Evolutionary conservation across 2,329 filamentous ascomycete genomes (phyloP).

Genomic region (Xylaria sp.): DNA sequence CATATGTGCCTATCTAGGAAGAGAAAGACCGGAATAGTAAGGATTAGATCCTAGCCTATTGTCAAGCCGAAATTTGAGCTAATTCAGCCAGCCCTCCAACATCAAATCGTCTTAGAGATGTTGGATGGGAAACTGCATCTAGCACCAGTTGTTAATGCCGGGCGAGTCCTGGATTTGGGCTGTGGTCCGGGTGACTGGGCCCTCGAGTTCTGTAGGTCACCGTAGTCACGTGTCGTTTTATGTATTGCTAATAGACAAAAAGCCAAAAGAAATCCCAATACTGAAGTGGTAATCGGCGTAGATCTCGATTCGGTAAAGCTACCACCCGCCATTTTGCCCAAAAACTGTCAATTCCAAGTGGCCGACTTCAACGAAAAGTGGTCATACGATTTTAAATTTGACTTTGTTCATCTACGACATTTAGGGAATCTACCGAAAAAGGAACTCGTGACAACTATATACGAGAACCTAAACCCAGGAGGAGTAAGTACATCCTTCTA

Average conservation of each 20-base stretch:
- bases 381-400: conserved; percentile 35
- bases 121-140: conserved; percentile 41
- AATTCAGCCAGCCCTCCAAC: conserved; percentile 33
- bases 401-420: conserved; percentile 42
- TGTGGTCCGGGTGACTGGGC: conserved; percentile 41
- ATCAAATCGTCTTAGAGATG: conserved; percentile 38
- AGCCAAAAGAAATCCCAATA: conserved; percentile 33
- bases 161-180: conserved; percentile 41
- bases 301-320: conserved; percentile 39
- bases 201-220: conserved; percentile 28
- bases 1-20: conserved; percentile 28
- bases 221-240: not conserved
- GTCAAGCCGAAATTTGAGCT: not conserved
- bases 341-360: conserved; percentile 38
- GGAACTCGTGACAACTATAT: conserved; percentile 37
- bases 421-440: conserved; percentile 32
- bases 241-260: conserved; percentile 2
- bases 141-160: conserved; percentile 36
- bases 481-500: conserved; percentile 33
- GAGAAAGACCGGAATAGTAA: conserved; percentile 41
- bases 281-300: conserved; percentile 38
- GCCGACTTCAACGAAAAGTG: conserved; percentile 38
- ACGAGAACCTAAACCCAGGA: conserved; percentile 42
- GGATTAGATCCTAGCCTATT: not conserved
- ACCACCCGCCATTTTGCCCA: conserved; percentile 33